Percentiles rank a stretch among this genome's conserved stretches.
These are phyloP conservation scores for Fusarium tupiense DNA, from an alignment of 2,329 filamentous ascomycete genomes.

Conservation along the genomic window DNA sequence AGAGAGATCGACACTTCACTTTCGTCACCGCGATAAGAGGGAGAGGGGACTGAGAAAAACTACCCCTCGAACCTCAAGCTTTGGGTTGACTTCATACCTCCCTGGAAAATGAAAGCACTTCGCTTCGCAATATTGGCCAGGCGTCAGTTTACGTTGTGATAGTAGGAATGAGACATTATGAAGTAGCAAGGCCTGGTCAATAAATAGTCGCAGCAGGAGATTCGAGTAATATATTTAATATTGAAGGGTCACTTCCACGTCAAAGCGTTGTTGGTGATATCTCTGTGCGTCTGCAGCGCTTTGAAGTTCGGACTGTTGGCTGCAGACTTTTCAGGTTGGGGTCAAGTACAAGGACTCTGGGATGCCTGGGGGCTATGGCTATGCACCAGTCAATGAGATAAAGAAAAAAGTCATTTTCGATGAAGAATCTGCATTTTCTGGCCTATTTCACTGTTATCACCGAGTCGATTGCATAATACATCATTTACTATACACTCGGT, in stretches of 20 bases:
- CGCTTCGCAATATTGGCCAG: not conserved
- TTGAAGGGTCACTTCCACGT: not conserved
- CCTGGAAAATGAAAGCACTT: not conserved
- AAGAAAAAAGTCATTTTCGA: not conserved
- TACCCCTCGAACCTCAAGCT: not conserved
- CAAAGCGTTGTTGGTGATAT: not conserved
- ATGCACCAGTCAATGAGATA: too few species aligned
- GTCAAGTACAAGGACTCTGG: not conserved
- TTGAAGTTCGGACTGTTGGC: not conserved
- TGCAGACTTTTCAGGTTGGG: not conserved
- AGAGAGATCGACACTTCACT: conserved; percentile 23
- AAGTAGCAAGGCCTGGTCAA: not conserved
- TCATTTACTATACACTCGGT: too few species aligned
- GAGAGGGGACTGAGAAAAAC: not conserved
- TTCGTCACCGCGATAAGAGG: conserved; percentile 6
- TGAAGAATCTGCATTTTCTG: not conserved
- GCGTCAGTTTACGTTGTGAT: not conserved
- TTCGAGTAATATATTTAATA: not conserved
- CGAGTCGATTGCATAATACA: too few species aligned
- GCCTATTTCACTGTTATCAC: not conserved
- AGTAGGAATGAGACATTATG: not conserved
- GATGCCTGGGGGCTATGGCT: not conserved
- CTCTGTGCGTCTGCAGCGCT: not conserved
- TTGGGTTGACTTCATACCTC: not conserved
- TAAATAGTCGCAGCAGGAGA: not conserved